Evolutionary conservation across 345 rosid genomes (phyloP).

Genomic region (Heritiera littoralis): DNA sequence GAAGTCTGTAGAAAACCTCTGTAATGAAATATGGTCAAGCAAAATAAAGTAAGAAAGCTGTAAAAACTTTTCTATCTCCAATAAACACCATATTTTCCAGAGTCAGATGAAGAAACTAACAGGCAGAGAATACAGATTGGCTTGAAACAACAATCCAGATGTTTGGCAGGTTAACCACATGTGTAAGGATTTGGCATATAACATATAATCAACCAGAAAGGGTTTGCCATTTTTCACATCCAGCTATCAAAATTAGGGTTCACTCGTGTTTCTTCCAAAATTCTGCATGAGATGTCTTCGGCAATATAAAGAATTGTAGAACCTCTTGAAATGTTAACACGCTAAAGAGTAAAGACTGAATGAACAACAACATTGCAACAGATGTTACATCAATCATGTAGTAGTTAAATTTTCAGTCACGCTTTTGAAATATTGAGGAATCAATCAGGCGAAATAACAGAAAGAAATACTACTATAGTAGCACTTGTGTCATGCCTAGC

Average conservation of each 20-base stretch:
- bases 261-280: not conserved
- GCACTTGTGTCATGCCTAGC: not conserved
- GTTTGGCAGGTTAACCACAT: not conserved
- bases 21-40: conserved; percentile 21
- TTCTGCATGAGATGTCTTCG: not conserved
- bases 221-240: not conserved
- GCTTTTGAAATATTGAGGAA: not conserved
- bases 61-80: not conserved
- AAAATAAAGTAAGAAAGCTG: not conserved
- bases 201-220: not conserved
- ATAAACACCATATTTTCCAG: not conserved
- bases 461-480: not conserved
- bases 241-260: not conserved
- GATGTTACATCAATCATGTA: not conserved
- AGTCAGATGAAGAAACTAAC: not conserved
- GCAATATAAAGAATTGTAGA: not conserved
- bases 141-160: not conserved
- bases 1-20: conserved; percentile 63
- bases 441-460: not conserved
- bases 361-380: not conserved
- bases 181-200: not conserved
- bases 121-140: not conserved
- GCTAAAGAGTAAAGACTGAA: not conserved
- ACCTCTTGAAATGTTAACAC: not conserved
- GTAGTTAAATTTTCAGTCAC: not conserved